phyloP scores from a whole-genome alignment of 1,139 yeast genomes.

The Kluyveromyces marxianus region DNA sequence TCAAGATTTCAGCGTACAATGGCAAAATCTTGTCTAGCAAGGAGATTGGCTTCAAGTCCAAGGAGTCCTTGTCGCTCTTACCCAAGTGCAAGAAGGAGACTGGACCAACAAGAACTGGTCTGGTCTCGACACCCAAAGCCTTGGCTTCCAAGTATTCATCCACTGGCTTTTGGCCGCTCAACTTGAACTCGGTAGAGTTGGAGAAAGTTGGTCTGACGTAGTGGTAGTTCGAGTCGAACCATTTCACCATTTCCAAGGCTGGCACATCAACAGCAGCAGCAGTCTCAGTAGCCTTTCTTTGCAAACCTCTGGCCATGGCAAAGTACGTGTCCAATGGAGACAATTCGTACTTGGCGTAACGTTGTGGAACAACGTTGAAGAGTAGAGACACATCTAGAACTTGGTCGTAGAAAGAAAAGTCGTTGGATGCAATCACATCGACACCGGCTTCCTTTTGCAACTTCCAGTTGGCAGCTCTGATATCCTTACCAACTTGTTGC shows the following conservation, averaged over 20 bases:
- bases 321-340: conserved; percentile 87
- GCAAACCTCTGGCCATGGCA: conserved; percentile 99
- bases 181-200: conserved; percentile 89
- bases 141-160: conserved; percentile 97
- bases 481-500: conserved; percentile 85
- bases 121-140: conserved; percentile 89
- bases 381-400: conserved; percentile 86
- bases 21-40: conserved; percentile 84
- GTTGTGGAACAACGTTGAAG: conserved; percentile 93
- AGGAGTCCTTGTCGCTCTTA: conserved; percentile 96
- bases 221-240: conserved; percentile 99
- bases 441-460: conserved; percentile 96
- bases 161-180: conserved; percentile 93
- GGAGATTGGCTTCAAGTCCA: conserved; percentile 88
- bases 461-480: conserved; percentile 96
- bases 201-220: conserved; percentile 99
- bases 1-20: conserved; percentile 80
- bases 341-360: conserved; percentile 88
- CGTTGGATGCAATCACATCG: conserved; percentile 93
- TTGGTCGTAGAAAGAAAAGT: conserved; percentile 97
- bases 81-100: conserved; percentile 91
- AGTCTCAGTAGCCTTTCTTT: conserved; percentile 88
- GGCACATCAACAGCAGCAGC: conserved; percentile 93
- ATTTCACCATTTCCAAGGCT: conserved; percentile 98
- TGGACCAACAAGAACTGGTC: conserved; percentile 97